Percentiles rank a stretch among this genome's conserved stretches.
These are phyloP conservation scores for Botryococcus braunii DNA, from an alignment of 163 green algal species.

Conservation along the genomic window DNA sequence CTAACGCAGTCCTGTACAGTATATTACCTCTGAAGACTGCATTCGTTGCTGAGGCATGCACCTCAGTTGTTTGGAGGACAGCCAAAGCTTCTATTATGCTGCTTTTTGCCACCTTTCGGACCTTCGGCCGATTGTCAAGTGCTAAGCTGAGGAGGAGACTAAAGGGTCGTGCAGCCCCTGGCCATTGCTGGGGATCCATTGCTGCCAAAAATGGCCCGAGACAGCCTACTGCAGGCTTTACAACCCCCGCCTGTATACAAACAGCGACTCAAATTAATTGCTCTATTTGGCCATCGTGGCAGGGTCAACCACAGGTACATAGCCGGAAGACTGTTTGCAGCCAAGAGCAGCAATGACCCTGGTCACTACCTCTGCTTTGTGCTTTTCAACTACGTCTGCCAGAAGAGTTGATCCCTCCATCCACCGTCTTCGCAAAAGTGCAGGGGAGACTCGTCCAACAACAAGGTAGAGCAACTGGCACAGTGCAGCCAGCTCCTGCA, in stretches of 20 bases:
- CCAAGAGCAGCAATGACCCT: not conserved
- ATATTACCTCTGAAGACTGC: conserved; percentile 38
- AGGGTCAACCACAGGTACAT: not conserved
- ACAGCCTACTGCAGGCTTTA: conserved; percentile 49
- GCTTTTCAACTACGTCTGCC: not conserved
- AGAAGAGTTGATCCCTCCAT: not conserved
- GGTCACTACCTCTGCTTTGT: not conserved
- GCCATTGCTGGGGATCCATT: conserved; percentile 58
- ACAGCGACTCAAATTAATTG: not conserved
- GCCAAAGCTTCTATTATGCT: conserved; percentile 53
- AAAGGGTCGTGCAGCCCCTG: conserved; percentile 37
- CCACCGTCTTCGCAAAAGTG: not conserved
- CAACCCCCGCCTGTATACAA: conserved; percentile 25
- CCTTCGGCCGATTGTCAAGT: conserved; percentile 65
- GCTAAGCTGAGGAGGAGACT: conserved; percentile 44
- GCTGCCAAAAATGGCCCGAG: conserved; percentile 54
- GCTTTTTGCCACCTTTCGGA: conserved; percentile 53
- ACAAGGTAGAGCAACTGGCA: no score
- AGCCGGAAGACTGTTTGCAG: not conserved
- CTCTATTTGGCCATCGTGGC: no score
- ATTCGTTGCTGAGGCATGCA: conserved; percentile 34
- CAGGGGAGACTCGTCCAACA: no score
- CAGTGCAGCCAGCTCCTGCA: no score
- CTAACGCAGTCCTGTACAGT: no score
- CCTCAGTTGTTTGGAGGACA: conserved; percentile 35